A percentile compares a stretch with the other conserved stretches of the same genome.
phyloP scores from a whole-genome alignment of 306 rosid genomes.

The Phaseolus lunatus region DNA sequence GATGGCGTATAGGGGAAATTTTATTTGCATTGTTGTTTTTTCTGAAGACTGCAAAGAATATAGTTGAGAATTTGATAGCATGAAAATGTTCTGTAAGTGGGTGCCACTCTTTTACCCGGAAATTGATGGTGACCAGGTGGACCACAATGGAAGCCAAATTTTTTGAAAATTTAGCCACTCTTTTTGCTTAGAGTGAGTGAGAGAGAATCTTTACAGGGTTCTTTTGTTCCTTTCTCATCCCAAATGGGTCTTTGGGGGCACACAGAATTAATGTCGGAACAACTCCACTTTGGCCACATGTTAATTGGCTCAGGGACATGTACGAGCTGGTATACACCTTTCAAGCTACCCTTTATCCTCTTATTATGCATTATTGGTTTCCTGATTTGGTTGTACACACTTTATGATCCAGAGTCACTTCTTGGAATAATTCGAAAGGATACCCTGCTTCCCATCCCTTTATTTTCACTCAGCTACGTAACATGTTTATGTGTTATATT shows the following conservation, averaged over 20 bases:
- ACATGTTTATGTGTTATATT: slow-evolving; percentile 48
- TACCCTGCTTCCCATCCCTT: slow-evolving; percentile 31
- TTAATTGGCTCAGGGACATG: slow-evolving; percentile 35
- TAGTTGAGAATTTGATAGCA: slow-evolving; percentile 34
- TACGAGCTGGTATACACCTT: slow-evolving; percentile 47
- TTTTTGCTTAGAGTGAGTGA: background rate
- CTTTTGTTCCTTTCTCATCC: slow-evolving; percentile 50
- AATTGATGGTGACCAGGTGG: slow-evolving; percentile 62
- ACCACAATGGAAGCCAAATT: slow-evolving; percentile 42
- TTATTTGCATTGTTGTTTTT: slow-evolving; percentile 38
- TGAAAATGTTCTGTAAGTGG: slow-evolving; percentile 37
- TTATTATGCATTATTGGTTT: slow-evolving; percentile 57
- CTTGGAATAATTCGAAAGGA: slow-evolving; percentile 48
- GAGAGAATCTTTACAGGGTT: slow-evolving; percentile 73
- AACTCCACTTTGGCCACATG: slow-evolving; percentile 49
- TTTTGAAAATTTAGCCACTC: background rate
- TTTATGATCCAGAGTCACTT: slow-evolving; percentile 48
- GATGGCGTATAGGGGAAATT: slow-evolving; percentile 15
- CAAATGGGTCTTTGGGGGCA: slow-evolving; percentile 34
- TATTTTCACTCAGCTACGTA: slow-evolving; percentile 44
- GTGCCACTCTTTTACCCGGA: slow-evolving; percentile 57
- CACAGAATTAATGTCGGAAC: slow-evolving; percentile 49
- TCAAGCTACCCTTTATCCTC: slow-evolving; percentile 48
- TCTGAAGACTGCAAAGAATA: slow-evolving; percentile 49
- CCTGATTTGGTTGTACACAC: slow-evolving; percentile 59